Evolutionary conservation across 495 filamentous ascomycete species (phyloP), one percentile per base, ranked within the genome.

Genomic region (Aspergillus indologenus): DNA sequence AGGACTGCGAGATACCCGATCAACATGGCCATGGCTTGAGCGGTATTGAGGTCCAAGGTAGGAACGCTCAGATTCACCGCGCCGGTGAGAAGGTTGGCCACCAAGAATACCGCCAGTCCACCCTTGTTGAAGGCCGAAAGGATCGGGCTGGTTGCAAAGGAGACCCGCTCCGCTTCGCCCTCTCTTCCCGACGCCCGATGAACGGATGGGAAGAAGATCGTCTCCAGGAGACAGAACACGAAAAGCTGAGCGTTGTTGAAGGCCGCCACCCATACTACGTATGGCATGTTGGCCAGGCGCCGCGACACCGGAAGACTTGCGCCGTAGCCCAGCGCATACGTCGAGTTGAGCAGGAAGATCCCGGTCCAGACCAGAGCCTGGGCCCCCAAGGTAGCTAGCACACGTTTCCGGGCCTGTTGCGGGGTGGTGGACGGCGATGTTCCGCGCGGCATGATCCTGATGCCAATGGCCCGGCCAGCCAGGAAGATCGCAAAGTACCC

Each of bases 401-500:
- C 80, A 11, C 75, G 73, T 26, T 73, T 82, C 12, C 79, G 73
- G 26, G 69, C 71, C 29, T 77, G 71, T 49, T 75, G 66, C 0
- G 65, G 82, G 23, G 51, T 71, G 54, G 59, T 74, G 65, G 61
- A 71, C 34, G 62, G 26, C 61, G 69, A 67, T 21, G 78, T 72
- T 45, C 67, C 76, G 44, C 88, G 79, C 0, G 90, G 89, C 14
- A 98, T 83, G 40, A 92, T 81, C 43, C 87, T 80, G 72, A 89
- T 85, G 43, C 94, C 94, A 24, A 85, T 80, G 34, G 87, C 87
- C 68, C 94, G 91, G 5, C 94, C 94, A 3, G 90, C 85, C 15
- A 98, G 80, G 72, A 97, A 99, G 50, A 99, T 96, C 17, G 95
- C 89, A 18, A 99, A 80, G 70, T 98, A 99, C 2, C 94, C 94